Percentiles rank a stretch among this genome's conserved stretches.
phyloP scores from a whole-genome alignment of 345 rosid species.

The Turritis glabra region DNA sequence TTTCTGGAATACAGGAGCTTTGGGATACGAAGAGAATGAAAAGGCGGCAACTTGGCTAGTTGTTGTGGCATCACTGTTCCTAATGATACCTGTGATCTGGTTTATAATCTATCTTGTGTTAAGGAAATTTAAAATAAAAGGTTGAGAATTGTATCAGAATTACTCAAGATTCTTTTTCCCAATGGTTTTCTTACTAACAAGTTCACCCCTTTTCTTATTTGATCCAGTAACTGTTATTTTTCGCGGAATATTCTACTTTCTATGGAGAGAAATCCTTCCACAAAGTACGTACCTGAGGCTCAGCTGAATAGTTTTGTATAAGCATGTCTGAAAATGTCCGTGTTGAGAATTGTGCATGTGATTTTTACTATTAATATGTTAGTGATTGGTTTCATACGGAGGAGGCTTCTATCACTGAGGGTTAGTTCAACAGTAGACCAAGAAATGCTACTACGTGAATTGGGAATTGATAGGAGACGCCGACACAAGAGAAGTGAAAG shows the following conservation, averaged over 20 bases:
- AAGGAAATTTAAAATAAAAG: slow-evolving; percentile 27
- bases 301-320: not conserved
- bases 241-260: slow-evolving; percentile 16
- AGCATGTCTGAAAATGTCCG: not conserved
- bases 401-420: slow-evolving; percentile 15
- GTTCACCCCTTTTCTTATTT: not conserved
- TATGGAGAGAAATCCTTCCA: slow-evolving; percentile 21
- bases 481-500: slow-evolving; percentile 7
- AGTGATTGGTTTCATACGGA: slow-evolving; percentile 24
- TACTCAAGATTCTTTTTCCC: not conserved
- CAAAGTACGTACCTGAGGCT: slow-evolving; percentile 31
- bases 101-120: slow-evolving; percentile 20
- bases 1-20: slow-evolving; percentile 12
- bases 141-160: not conserved
- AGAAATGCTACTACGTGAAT: slow-evolving; percentile 35
- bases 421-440: slow-evolving; percentile 30
- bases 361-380: too few species aligned
- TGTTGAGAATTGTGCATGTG: slow-evolving; percentile 5
- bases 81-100: slow-evolving; percentile 27
- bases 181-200: not conserved
- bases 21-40: not conserved
- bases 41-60: slow-evolving; percentile 32
- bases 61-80: slow-evolving; percentile 27
- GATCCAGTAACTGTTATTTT: slow-evolving; percentile 24
- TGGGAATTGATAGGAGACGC: slow-evolving; percentile 37